A percentile compares a stretch with the other conserved stretches of the same genome.
Evolutionary conservation across 345 rosid genomes (phyloP).

Genomic region (Aquilaria malaccensis): DNA sequence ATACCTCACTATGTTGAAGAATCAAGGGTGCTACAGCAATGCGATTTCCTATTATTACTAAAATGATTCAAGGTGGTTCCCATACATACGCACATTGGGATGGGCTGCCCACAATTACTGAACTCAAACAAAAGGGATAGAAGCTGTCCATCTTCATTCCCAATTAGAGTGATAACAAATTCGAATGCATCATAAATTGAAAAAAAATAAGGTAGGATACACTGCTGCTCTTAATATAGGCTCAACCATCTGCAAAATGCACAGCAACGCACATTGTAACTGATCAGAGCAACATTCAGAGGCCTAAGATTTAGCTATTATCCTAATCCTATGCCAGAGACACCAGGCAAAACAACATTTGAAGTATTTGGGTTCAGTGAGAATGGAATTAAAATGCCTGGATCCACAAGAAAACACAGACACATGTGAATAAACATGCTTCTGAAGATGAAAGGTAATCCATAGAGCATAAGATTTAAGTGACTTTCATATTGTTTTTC

Average conservation of each 20-base stretch:
- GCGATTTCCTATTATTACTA: not conserved
- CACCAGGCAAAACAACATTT: no score
- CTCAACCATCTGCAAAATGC: constrained; percentile 72
- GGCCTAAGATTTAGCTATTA: not conserved
- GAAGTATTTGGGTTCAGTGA: no score
- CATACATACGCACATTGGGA: no score
- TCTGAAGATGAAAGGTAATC: not conserved
- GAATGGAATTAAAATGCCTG: no score
- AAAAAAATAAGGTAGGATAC: constrained; percentile 34
- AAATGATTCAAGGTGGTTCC: no score
- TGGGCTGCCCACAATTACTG: no score
- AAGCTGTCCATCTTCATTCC: no score
- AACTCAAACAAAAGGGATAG: no score
- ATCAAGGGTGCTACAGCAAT: constrained; percentile 23
- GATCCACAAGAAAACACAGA: no score
- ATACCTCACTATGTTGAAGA: constrained; percentile 45
- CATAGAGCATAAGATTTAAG: no score
- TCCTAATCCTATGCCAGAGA: no score
- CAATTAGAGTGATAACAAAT: no score
- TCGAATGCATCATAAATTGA: not conserved
- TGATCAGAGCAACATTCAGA: not conserved
- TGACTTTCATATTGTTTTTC: not conserved
- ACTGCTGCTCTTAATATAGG: constrained; percentile 84
- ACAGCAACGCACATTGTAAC: constrained; percentile 9
- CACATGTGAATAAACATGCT: not conserved